phyloP scores from a whole-genome alignment of 306 rosid genomes.

The Cucurbita moschata region DNA sequence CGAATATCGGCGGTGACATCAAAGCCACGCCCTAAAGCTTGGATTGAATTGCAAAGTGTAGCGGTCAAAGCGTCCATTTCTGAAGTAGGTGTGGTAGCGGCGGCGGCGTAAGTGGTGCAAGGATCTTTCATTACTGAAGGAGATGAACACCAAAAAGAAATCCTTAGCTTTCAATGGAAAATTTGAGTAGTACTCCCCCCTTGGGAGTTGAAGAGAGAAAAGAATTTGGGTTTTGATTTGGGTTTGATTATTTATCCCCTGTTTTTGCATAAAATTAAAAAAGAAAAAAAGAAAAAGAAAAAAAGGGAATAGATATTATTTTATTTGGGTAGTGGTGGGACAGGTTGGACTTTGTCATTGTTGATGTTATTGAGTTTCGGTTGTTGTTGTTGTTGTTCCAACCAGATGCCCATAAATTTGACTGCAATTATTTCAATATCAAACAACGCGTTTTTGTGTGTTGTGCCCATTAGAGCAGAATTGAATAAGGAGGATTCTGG shows the following conservation, averaged over 20 bases:
- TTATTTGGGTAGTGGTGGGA: neutral
- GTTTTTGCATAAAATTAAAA: neutral
- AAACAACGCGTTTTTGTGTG: constrained; percentile 5
- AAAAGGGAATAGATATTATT: neutral
- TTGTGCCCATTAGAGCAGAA: neutral
- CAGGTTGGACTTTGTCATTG: constrained; percentile 9
- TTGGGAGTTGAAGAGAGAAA: neutral
- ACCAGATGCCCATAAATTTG: neutral
- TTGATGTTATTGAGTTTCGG: neutral
- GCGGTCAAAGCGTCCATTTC: constrained; percentile 49
- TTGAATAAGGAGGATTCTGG: neutral
- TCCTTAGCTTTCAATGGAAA: neutral
- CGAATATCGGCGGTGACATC: constrained; percentile 94
- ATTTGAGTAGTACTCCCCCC: neutral
- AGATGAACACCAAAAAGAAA: neutral
- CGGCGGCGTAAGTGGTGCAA: constrained; percentile 19
- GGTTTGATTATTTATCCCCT: neutral
- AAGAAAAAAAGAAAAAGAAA: neutral
- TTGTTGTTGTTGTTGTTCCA: neutral
- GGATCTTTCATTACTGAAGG: constrained; percentile 11
- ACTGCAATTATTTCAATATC: neutral
- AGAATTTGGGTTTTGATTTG: neutral
- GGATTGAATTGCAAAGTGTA: constrained; percentile 63
- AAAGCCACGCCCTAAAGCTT: constrained; percentile 88
- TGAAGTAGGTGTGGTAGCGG: constrained; percentile 6